These are phyloP conservation scores for Naganishia cerealis DNA, from an alignment of 1,284 basidiomycete species.

Conservation along the genomic window DNA sequence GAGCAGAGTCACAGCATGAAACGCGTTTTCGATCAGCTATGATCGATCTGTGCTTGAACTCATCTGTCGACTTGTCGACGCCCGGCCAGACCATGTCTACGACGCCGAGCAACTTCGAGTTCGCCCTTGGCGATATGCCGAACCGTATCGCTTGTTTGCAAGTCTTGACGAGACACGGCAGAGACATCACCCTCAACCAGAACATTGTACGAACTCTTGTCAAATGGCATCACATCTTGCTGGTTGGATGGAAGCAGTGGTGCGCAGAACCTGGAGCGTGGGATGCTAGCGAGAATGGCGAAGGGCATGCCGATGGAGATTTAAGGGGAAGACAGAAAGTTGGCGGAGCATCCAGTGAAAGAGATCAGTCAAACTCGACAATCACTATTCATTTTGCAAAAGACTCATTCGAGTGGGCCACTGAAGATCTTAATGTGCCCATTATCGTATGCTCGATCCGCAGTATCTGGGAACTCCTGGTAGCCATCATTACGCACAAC, in stretches of 20 bases:
- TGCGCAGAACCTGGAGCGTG: slow-evolving; percentile 17
- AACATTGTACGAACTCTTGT: slow-evolving; percentile 20
- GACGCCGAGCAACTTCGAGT: slow-evolving; percentile 7
- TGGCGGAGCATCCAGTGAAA: not conserved
- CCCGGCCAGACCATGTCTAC: not conserved
- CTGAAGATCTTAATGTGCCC: slow-evolving; percentile 1
- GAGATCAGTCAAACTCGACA: slow-evolving; percentile 20
- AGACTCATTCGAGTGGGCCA: not conserved
- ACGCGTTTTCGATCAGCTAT: slow-evolving; percentile 7
- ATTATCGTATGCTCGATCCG: slow-evolving; percentile 11
- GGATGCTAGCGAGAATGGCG: not conserved
- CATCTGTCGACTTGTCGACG: slow-evolving; percentile 5
- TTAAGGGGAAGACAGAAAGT: slow-evolving; percentile 12
- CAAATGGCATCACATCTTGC: slow-evolving; percentile 14
- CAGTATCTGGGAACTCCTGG: slow-evolving; percentile 43
- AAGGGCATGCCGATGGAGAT: not conserved
- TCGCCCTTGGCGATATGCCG: slow-evolving; percentile 15
- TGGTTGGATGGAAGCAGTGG: slow-evolving; percentile 18
- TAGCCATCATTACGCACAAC: slow-evolving; percentile 43
- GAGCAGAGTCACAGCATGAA: not conserved
- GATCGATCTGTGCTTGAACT: slow-evolving; percentile 20
- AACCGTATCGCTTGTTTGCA: slow-evolving; percentile 23
- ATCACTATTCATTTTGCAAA: slow-evolving; percentile 23
- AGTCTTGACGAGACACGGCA: slow-evolving; percentile 17
- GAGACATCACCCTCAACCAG: slow-evolving; percentile 23